These are phyloP conservation scores for Leccinellum luteum DNA, from an alignment of 768 basidiomycete species.

Conservation along the genomic window DNA sequence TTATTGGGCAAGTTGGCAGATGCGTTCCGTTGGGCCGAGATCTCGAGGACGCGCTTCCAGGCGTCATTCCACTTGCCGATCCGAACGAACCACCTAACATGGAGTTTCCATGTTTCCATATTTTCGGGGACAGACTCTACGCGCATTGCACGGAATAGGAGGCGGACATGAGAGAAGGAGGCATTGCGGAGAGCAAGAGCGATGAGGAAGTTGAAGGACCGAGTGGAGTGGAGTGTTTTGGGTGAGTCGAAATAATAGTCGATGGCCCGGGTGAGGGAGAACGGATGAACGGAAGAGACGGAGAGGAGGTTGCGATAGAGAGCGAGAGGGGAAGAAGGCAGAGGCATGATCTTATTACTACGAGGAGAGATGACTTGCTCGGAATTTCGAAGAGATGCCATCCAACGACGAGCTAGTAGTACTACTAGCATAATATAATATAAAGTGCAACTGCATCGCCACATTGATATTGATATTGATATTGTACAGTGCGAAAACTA, in stretches of 20 bases:
- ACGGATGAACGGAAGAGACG: conserved; percentile 19
- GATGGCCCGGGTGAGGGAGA: conserved; percentile 14
- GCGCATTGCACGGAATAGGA: conserved; percentile 49
- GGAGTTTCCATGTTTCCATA: conserved; percentile 55
- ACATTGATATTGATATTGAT: conserved; percentile 2
- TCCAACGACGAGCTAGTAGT: conserved; percentile 22
- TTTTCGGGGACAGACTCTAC: conserved; percentile 40
- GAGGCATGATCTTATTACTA: conserved; percentile 25
- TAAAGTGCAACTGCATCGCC: conserved; percentile 4
- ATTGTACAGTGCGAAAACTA: not conserved
- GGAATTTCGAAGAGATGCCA: not conserved
- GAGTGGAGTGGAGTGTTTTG: conserved; percentile 33
- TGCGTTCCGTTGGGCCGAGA: conserved; percentile 10
- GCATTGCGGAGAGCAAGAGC: conserved; percentile 49
- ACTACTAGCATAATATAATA: too few species aligned
- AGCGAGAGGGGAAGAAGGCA: conserved; percentile 30
- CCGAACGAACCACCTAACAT: conserved; percentile 54
- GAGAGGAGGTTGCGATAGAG: conserved; percentile 35
- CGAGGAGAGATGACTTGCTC: conserved; percentile 1
- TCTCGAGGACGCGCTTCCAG: conserved; percentile 43
- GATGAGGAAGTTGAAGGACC: conserved; percentile 46
- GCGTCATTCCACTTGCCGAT: conserved; percentile 57
- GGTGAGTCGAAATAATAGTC: conserved; percentile 30
- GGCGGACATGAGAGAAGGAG: conserved; percentile 43
- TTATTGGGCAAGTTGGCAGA: conserved; percentile 1